Percentiles rank a stretch among this genome's conserved stretches.
Evolutionary conservation across 176 grass and related monocot genomes (phyloP).

Genomic region (Eremochloa ophiuroides): DNA sequence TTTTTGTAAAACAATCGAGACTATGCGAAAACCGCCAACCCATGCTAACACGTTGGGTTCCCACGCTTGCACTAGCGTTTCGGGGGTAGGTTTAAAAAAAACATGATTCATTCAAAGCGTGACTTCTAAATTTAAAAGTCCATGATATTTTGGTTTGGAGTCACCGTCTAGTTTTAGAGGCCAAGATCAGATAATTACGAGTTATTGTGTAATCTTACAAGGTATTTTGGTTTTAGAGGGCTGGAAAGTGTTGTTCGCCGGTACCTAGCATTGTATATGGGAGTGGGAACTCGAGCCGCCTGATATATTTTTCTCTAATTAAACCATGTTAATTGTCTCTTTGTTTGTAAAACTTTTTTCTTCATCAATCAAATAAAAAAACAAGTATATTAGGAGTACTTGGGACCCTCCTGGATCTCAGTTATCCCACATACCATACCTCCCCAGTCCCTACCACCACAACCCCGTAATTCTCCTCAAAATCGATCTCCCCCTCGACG

Average conservation of each 20-base stretch:
- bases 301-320: neutral
- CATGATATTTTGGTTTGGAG: neutral
- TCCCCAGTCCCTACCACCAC: neutral
- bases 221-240: neutral
- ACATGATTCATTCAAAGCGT: neutral
- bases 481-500: neutral
- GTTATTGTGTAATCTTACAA: neutral
- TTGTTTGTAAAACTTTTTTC: neutral
- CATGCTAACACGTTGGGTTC: no score
- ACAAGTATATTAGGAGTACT: neutral
- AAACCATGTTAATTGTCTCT: neutral
- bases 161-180: neutral
- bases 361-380: neutral
- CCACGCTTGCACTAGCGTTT: neutral
- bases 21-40: no score
- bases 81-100: neutral
- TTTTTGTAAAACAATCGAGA: accelerated
- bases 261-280: no score
- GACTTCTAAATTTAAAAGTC: neutral
- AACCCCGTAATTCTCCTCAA: no score
- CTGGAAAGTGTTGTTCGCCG: no score
- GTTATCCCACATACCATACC: neutral
- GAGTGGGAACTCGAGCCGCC: neutral
- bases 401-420: neutral
- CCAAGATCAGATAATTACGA: neutral